These are phyloP conservation scores for Graphilbum fragrans DNA, from an alignment of 2,329 filamentous ascomycete genomes.

Conservation along the genomic window DNA sequence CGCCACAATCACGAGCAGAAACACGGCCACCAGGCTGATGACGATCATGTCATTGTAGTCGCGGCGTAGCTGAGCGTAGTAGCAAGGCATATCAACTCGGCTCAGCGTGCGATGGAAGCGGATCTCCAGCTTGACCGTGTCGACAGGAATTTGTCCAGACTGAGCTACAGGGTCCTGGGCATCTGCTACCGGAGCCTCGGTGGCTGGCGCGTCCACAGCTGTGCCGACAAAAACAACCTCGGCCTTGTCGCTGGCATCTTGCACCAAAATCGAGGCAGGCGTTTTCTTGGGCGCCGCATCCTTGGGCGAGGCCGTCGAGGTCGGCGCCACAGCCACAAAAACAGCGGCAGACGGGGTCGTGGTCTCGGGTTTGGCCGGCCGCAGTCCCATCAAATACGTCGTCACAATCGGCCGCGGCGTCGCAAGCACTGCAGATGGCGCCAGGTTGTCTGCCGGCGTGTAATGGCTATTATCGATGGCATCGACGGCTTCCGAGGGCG, in stretches of 20 bases:
- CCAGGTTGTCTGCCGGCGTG: constrained; percentile 1
- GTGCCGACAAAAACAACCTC: constrained; percentile 3
- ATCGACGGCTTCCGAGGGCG: too few species aligned
- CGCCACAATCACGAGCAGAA: constrained; percentile 17
- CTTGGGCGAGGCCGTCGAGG: not conserved
- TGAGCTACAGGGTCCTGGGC: not conserved
- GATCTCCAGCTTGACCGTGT: not conserved
- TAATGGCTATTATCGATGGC: constrained; percentile 8
- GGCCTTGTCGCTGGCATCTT: not conserved
- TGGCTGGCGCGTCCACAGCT: not conserved
- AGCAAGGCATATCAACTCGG: constrained; percentile 8
- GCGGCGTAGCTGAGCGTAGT: constrained; percentile 8
- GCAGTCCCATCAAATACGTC: constrained; percentile 10
- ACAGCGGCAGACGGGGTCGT: not conserved
- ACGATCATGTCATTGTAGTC: constrained; percentile 18
- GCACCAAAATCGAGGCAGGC: not conserved
- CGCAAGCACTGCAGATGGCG: constrained; percentile 5
- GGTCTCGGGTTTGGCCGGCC: not conserved
- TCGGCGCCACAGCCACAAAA: not conserved
- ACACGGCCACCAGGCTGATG: constrained; percentile 17
- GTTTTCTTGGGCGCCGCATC: not conserved
- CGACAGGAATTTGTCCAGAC: not conserved
- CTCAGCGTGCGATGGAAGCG: not conserved
- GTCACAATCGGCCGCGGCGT: constrained; percentile 9
- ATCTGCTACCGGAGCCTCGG: not conserved